Conservation (phyloP, 352 stramenopile species). For the Pythium scleroteichum region DNA sequence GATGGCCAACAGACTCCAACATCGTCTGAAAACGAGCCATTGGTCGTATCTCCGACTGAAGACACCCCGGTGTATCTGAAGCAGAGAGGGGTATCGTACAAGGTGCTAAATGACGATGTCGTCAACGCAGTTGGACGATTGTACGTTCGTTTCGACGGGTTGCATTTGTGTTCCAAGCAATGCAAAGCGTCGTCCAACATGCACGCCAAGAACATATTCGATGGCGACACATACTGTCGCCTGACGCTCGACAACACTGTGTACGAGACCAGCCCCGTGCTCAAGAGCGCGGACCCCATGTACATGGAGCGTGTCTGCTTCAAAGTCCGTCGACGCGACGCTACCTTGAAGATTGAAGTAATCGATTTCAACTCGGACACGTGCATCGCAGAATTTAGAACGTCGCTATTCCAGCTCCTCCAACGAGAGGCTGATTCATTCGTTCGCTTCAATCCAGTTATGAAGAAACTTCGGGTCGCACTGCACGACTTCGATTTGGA, state of each 20-base stretch:
- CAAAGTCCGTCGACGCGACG: conserved; percentile 59
- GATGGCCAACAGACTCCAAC: conserved; percentile 9
- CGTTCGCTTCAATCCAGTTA: conserved; percentile 46
- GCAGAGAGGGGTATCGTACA: conserved; percentile 39
- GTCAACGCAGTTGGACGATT: conserved; percentile 49
- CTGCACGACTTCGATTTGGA: conserved; percentile 52
- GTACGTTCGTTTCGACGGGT: conserved; percentile 75
- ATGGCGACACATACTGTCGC: conserved; percentile 85
- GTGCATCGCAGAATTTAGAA: conserved; percentile 61
- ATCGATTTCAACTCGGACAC: conserved; percentile 85
- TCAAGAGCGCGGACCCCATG: conserved; percentile 87
- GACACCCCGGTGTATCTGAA: conserved; percentile 17
- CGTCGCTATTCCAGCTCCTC: conserved; percentile 81
- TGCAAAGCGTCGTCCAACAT: conserved; percentile 59
- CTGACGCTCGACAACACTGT: conserved; percentile 64
- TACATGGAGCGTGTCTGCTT: conserved; percentile 85
- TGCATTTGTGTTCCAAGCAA: conserved; percentile 86
- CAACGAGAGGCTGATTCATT: conserved; percentile 74
- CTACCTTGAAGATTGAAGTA: conserved; percentile 64
- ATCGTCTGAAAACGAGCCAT: conserved; percentile 4
- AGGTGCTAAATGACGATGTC: conserved; percentile 48
- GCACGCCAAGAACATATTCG: conserved; percentile 87
- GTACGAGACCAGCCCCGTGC: conserved; percentile 79
- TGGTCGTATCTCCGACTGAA: not conserved
- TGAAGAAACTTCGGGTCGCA: conserved; percentile 46